Evolutionary conservation across 805 yeast genomes (phyloP), one percentile per base, ranked within the genome.

Genomic region (Wickerhamomyces ciferrii): DNA sequence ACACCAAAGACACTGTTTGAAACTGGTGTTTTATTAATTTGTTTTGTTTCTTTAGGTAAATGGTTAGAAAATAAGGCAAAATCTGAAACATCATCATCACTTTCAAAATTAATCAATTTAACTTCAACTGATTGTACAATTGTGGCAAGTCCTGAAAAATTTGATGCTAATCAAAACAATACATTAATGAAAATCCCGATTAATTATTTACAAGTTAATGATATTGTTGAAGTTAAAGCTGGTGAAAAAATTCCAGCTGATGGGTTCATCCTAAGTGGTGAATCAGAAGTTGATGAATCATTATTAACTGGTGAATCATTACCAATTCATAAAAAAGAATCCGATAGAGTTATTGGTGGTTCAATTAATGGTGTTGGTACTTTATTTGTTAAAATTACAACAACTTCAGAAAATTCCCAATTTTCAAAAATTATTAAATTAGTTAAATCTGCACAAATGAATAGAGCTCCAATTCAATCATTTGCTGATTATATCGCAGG

Each of bases 241-340:
- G 99, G 99, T 11, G 83, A 83, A 44, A 87, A 81, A 54, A 76
- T 94, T 3, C 96, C 98, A 1, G 90, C 96, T 1, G 99, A 94
- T 70, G 99, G 98, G 42, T 61, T 73, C 8, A 81, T 95, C 17
- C 66, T 85, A 2, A 72, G 72, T 52, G 99, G 99, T 8, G 77
- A 76, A 47, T 78, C 96, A 0, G 96, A 87, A 57, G 75, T 89
- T 29, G 92, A 91, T 59, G 99, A 94, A 65, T 84, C 97, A 2
- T 68, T 91, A 21, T 71, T 94, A 46, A 92, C 99, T 0, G 99
- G 99, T 43, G 99, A 94, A 66, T 79, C 96, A 0, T 60, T 78
- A 36, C 91, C 96, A 2, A 82, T 91, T 1, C 63, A 68, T 37
- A 94, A 92, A 57, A 57, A 44, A 2, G 55, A 55, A 2, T 90